Percentiles rank a stretch among this genome's conserved stretches.
These are phyloP conservation scores for Ammopiptanthus mongolicus DNA, from an alignment of 306 rosid genomes.

Conservation along the genomic window DNA sequence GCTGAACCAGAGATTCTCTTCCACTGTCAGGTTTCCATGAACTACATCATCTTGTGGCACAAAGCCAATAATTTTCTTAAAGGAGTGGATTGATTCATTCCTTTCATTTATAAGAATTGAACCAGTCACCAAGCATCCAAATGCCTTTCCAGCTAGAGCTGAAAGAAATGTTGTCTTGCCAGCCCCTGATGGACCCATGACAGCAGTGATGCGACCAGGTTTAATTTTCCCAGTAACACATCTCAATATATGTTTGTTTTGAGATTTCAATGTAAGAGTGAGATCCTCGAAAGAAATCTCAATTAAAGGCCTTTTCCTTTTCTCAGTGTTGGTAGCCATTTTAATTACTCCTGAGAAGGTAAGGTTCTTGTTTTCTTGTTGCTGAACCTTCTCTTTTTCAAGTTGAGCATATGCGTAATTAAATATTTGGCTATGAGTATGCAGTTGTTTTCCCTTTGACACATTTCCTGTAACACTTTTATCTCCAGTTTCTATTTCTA, in stretches of 20 bases:
- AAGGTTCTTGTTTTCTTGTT: conserved; percentile 61
- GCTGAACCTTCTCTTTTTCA: conserved; percentile 91
- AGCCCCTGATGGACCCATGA: conserved; percentile 99
- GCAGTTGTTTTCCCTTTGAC: conserved; percentile 53
- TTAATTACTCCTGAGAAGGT: conserved; percentile 82
- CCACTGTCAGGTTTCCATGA: conserved; percentile 95
- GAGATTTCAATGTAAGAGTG: conserved; percentile 77
- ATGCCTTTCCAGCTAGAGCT: conserved; percentile 85
- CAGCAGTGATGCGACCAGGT: conserved; percentile 92
- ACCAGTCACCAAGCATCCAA: conserved; percentile 74
- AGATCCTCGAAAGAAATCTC: conserved; percentile 87
- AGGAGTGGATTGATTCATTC: conserved; percentile 73
- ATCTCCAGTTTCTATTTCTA: conserved; percentile 36
- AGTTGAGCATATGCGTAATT: conserved; percentile 85
- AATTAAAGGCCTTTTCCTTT: conserved; percentile 65
- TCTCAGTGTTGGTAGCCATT: conserved; percentile 61
- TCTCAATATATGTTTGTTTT: conserved; percentile 70
- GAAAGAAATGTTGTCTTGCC: conserved; percentile 96
- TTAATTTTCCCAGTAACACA: conserved; percentile 82
- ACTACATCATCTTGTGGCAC: conserved; percentile 99
- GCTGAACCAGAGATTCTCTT: conserved; percentile 98
- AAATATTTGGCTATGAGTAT: conserved; percentile 71
- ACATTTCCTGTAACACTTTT: conserved; percentile 16
- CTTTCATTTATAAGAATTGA: conserved; percentile 77
- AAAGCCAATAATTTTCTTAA: conserved; percentile 88